phyloP scores from a whole-genome alignment of 495 filamentous ascomycete genomes.

The Penicillium dipodomyicola region DNA sequence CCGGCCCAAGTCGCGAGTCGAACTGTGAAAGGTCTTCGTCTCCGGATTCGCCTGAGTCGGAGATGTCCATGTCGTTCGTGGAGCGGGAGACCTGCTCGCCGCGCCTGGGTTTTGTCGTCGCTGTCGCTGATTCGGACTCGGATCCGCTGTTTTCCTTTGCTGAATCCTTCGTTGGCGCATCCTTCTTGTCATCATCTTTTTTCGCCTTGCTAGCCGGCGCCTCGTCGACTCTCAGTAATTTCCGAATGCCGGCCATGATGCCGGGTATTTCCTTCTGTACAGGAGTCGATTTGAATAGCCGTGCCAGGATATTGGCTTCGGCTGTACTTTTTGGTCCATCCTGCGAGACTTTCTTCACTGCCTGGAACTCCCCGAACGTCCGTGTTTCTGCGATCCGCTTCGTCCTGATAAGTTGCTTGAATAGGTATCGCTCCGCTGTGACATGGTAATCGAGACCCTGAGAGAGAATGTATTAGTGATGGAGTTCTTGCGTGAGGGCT shows the following conservation, averaged over 20 bases:
- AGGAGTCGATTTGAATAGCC: constrained; percentile 71
- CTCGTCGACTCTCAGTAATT: constrained; percentile 57
- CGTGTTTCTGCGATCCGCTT: constrained; percentile 63
- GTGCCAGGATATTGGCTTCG: constrained; percentile 72
- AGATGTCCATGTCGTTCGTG: constrained; percentile 24
- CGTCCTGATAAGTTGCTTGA: constrained; percentile 69
- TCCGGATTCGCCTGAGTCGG: constrained; percentile 36
- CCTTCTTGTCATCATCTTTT: constrained; percentile 24
- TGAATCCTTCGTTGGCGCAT: constrained; percentile 18
- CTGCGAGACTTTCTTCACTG: constrained; percentile 31
- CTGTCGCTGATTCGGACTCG: constrained; percentile 17
- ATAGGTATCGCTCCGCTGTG: constrained; percentile 66
- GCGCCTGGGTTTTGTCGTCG: constrained; percentile 11
- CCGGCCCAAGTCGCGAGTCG: constrained; percentile 54
- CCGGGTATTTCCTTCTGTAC: constrained; percentile 67
- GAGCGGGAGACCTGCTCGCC: constrained; percentile 21
- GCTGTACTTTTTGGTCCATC: constrained; percentile 49
- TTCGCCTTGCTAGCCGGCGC: constrained; percentile 31
- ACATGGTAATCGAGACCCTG: constrained; percentile 62
- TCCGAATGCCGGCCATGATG: constrained; percentile 61
- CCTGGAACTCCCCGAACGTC: constrained; percentile 41
- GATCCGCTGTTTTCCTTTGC: constrained; percentile 15
- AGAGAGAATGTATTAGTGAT: neutral
- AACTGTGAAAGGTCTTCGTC: constrained; percentile 48
- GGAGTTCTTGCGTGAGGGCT: neutral